Evolutionary conservation across 2,329 filamentous ascomycete genomes (phyloP).

Genomic region (Ceratocystis variospora): DNA sequence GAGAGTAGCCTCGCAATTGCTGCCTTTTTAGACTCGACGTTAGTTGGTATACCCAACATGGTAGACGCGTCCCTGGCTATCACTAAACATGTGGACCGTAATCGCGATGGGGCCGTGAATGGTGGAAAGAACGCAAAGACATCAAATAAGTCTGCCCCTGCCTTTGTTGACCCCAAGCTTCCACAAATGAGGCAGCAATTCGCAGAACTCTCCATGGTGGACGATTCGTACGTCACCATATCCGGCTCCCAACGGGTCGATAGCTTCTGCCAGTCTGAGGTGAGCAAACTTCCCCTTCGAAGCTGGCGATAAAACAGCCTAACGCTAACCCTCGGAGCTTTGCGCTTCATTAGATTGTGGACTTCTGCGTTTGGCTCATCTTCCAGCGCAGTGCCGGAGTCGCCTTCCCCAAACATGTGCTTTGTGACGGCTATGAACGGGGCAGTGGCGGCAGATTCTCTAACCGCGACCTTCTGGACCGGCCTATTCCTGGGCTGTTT

Average conservation of each 20-base stretch:
- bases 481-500: slow-evolving; percentile 43
- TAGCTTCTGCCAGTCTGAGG: slow-evolving; percentile 49
- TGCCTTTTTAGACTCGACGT: slow-evolving; percentile 19
- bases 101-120: not conserved
- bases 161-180: not conserved
- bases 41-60: slow-evolving; percentile 13
- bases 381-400: slow-evolving; percentile 42
- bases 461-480: slow-evolving; percentile 41
- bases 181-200: not conserved
- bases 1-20: slow-evolving; percentile 18
- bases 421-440: slow-evolving; percentile 71
- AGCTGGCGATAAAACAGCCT: slow-evolving; percentile 7
- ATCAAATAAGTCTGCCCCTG: not conserved
- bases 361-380: slow-evolving; percentile 63
- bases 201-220: slow-evolving; percentile 22
- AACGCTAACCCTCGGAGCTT: slow-evolving; percentile 9
- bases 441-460: slow-evolving; percentile 25
- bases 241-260: slow-evolving; percentile 30
- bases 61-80: not conserved
- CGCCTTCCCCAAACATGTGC: slow-evolving; percentile 48
- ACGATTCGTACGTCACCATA: slow-evolving; percentile 43
- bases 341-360: slow-evolving; percentile 44
- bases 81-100: not conserved
- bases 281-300: slow-evolving; percentile 27
- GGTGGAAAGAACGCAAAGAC: not conserved